phyloP scores from a whole-genome alignment of 2,329 filamentous ascomycete genomes.

The Diatrype stigma region DNA sequence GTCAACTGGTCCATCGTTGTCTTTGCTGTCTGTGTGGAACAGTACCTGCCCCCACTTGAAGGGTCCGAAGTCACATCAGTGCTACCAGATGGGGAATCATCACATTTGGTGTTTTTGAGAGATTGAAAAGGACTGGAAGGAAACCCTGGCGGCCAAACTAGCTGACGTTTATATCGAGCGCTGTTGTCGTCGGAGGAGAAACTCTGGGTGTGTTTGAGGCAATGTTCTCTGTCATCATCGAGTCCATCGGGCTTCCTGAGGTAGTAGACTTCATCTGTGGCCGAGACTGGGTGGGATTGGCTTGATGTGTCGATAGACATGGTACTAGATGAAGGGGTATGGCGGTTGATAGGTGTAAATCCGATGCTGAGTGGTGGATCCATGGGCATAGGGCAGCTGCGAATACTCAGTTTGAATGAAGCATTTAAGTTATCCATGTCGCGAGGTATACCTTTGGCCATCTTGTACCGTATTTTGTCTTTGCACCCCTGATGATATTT shows the following conservation, averaged over 20 bases:
- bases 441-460: no score
- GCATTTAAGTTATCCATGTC: no score
- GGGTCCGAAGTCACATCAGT: neutral
- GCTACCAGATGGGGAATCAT: neutral
- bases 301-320: neutral
- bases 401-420: no score
- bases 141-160: conserved; percentile 5
- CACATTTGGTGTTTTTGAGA: conserved; percentile 17
- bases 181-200: neutral
- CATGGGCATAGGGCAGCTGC: neutral
- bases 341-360: conserved; percentile 5
- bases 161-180: conserved; percentile 6
- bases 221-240: neutral
- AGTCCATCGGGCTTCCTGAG: neutral
- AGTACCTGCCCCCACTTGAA: neutral
- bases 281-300: neutral
- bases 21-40: neutral
- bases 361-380: neutral
- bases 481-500: no score
- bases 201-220: neutral
- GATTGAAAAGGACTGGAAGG: conserved; percentile 12
- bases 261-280: neutral
- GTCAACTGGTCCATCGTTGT: conserved; percentile 15
- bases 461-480: no score
- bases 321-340: neutral